These are phyloP conservation scores for Zelonia costaricensis DNA, from an alignment of 208 protist genomes.

Conservation along the genomic window DNA sequence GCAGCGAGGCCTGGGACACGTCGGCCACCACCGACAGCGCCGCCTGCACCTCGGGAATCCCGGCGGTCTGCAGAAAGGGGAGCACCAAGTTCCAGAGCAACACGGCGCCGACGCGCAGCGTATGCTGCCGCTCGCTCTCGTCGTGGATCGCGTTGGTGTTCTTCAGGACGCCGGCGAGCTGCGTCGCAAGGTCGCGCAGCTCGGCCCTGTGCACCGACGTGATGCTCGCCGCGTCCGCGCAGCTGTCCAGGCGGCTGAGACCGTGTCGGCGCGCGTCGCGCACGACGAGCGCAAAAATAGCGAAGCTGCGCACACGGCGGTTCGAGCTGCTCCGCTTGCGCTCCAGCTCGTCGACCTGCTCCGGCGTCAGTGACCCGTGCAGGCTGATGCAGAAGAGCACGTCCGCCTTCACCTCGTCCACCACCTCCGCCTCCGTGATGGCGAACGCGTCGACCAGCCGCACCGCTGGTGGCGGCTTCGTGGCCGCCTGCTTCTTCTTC, in stretches of 20 bases:
- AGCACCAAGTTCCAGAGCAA: slow-evolving; percentile 77
- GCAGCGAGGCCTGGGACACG: slow-evolving; percentile 12
- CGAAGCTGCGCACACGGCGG: slow-evolving; percentile 51
- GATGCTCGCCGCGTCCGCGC: slow-evolving; percentile 52
- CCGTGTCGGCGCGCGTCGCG: slow-evolving; percentile 5
- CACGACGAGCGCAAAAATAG: slow-evolving; percentile 31
- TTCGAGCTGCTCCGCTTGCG: slow-evolving; percentile 23
- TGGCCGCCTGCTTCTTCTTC: slow-evolving; percentile 18
- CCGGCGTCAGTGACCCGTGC: slow-evolving; percentile 32
- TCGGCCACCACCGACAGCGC: slow-evolving; percentile 20
- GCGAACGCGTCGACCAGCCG: slow-evolving; percentile 20
- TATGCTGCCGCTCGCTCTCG: slow-evolving; percentile 65
- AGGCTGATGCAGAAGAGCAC: slow-evolving; percentile 68
- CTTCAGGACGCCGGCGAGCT: slow-evolving; percentile 62
- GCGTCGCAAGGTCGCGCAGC: slow-evolving; percentile 36
- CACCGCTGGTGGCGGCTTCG: slow-evolving; percentile 9
- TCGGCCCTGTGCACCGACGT: slow-evolving; percentile 29
- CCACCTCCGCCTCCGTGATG: slow-evolving; percentile 39
- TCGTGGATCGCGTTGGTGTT: slow-evolving; percentile 63
- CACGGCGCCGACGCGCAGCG: slow-evolving; percentile 52
- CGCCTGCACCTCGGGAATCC: slow-evolving; percentile 13
- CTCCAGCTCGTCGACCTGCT: slow-evolving; percentile 18
- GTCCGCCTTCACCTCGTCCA: slow-evolving; percentile 75
- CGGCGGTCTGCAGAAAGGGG: slow-evolving; percentile 33
- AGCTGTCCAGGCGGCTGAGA: slow-evolving; percentile 1